These are phyloP conservation scores for Mycena citricolor DNA, from an alignment of 1,284 basidiomycete genomes.

Conservation along the genomic window DNA sequence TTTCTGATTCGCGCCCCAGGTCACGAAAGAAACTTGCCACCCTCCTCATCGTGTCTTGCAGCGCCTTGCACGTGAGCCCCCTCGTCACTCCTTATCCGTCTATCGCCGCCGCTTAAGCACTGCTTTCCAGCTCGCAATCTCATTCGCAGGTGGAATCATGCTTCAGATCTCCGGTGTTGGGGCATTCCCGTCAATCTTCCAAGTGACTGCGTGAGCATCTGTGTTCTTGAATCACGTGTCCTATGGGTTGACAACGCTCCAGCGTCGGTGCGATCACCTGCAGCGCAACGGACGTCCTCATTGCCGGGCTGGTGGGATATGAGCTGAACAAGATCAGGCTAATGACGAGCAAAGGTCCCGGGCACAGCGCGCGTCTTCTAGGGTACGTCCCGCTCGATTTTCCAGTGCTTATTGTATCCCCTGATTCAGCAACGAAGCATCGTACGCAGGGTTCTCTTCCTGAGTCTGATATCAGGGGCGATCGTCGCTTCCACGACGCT, in stretches of 20 bases:
- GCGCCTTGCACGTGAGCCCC: conserved; percentile 6
- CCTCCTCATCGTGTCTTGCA: conserved; percentile 4
- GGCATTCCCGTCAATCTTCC: background rate
- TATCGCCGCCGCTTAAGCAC: background rate
- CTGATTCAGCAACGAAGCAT: too few relatives aligned
- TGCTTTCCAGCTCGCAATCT: conserved; percentile 2
- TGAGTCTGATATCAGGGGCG: conserved; percentile 6
- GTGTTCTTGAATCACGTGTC: background rate
- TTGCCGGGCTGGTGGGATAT: background rate
- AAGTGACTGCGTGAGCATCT: background rate
- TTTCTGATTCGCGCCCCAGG: too few relatives aligned
- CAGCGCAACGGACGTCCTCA: conserved; percentile 4
- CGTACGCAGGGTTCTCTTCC: conserved; percentile 1
- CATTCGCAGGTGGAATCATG: conserved; percentile 1
- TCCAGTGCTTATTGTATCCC: too few relatives aligned
- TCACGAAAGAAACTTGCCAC: background rate
- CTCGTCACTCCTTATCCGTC: background rate
- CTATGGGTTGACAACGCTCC: background rate
- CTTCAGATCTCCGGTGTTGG: background rate
- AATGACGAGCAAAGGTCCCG: too few relatives aligned
- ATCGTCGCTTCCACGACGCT: conserved; percentile 6
- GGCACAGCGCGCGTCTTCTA: too few relatives aligned
- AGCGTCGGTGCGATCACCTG: conserved; percentile 8
- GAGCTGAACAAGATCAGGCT: conserved; percentile 1
- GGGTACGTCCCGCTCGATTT: too few relatives aligned